Evolutionary conservation across 176 grass and related monocot genomes (phyloP).

Genomic region (Canna indica): DNA sequence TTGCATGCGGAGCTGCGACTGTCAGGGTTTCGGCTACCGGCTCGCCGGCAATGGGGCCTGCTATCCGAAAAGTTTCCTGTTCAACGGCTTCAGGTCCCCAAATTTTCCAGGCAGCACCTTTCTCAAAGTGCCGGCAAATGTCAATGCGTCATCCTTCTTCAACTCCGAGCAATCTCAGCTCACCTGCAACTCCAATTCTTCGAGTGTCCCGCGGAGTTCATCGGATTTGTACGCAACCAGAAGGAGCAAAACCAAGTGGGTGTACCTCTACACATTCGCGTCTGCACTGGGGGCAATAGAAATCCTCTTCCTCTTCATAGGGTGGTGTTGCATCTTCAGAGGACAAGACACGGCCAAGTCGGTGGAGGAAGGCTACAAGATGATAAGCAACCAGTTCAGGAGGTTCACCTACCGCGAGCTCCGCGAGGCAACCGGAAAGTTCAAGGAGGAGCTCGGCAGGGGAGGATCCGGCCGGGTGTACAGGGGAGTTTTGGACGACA

Average conservation of each 20-base stretch:
- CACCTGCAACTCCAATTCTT: conserved; percentile 31
- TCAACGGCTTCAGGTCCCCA: conserved; percentile 52
- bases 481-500: conserved; percentile 32
- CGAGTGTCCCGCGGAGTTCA: conserved; percentile 12
- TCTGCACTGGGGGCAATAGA: conserved; percentile 32
- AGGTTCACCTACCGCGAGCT: conserved; percentile 47
- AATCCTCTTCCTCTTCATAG: conserved; percentile 33
- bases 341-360: conserved; percentile 34
- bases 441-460: conserved; percentile 74
- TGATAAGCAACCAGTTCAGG: conserved; percentile 51
- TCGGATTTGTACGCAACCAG: conserved; percentile 25
- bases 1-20: conserved; percentile 38
- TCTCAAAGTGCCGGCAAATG: conserved; percentile 45
- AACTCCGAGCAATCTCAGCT: conserved; percentile 18
- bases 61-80: conserved; percentile 48
- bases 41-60: conserved; percentile 31
- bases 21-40: conserved; percentile 53
- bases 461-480: conserved; percentile 41
- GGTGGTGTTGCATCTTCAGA: conserved; percentile 59
- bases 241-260: conserved; percentile 35
- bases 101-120: conserved; percentile 44
- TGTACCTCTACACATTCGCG: conserved; percentile 49
- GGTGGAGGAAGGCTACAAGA: conserved; percentile 48
- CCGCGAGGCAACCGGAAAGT: conserved; percentile 34
- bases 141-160: conserved; percentile 3